A percentile compares a stretch with the other conserved stretches of the same genome.
These are phyloP conservation scores for Camptophora hylomeconis DNA, from an alignment of 2,329 filamentous ascomycete genomes.

Conservation along the genomic window DNA sequence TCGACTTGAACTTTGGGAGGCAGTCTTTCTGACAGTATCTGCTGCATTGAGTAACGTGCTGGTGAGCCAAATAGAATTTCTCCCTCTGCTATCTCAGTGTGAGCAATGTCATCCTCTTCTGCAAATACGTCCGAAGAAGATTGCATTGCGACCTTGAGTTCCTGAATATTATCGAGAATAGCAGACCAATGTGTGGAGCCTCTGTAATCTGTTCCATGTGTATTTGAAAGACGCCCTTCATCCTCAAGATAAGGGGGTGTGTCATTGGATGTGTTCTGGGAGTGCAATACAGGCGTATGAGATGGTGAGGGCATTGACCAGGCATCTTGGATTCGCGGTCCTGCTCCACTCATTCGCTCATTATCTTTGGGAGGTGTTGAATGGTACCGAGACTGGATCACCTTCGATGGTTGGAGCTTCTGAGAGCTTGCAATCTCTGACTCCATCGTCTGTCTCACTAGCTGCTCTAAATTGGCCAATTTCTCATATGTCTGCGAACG, in stretches of 20 bases:
- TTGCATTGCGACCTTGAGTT: slow-evolving; percentile 13
- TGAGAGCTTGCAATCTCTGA: not conserved
- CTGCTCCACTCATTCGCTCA: no score
- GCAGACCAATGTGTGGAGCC: slow-evolving; percentile 31
- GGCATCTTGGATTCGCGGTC: no score
- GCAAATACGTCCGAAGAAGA: slow-evolving; percentile 7
- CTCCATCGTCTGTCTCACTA: slow-evolving; percentile 16
- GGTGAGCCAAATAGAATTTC: slow-evolving; percentile 9
- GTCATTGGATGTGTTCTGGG: no score
- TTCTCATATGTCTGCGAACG: slow-evolving; percentile 17
- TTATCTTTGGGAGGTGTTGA: no score
- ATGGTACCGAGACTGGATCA: no score
- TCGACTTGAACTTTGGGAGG: slow-evolving; percentile 13
- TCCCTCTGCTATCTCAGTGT: slow-evolving; percentile 7
- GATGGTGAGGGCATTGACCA: no score
- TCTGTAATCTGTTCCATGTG: slow-evolving; percentile 19
- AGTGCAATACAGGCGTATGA: no score
- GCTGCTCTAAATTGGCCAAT: slow-evolving; percentile 14
- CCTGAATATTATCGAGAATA: slow-evolving; percentile 24
- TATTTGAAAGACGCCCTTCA: not conserved
- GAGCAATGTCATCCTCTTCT: slow-evolving; percentile 8
- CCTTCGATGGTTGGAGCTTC: not conserved
- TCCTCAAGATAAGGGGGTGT: not conserved
- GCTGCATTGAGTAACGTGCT: slow-evolving; percentile 8
- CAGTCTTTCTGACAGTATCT: slow-evolving; percentile 13